Evolutionary conservation across 495 filamentous ascomycete genomes (phyloP), one percentile per base, ranked within the genome.

Genomic region (Massariosphaeria phaeospora): DNA sequence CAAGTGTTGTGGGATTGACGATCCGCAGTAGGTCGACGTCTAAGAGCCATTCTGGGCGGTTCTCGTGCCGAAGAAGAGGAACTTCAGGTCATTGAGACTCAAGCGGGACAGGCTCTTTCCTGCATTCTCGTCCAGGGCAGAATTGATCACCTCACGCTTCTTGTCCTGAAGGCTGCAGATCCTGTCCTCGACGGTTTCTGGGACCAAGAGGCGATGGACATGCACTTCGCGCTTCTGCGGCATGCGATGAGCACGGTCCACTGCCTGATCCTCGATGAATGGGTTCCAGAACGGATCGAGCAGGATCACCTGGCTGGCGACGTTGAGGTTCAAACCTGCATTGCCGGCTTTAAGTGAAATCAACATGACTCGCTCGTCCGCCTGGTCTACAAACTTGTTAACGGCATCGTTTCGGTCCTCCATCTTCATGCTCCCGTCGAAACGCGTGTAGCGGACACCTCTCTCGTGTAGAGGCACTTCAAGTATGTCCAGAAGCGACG

Each of bases 201-300:
- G 57, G 23, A 95, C 79, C 3, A 96, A 69, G 20, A 97, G 75
- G 3, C 87, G 84, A 67, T 96, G 88, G 7, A 96, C 83, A 48
- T 80, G 76, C 4, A 97, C 91, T 12, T 79, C 70, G 0, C 76
- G 75, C 56, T 74, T 74, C 74, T 97, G 91, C 12, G 90, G 91
- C 50, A 97, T 88, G 3, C 91, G 85, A 66, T 97, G 86, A 2
- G 91, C 88, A 31, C 91, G 88, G 69, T 96, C 93, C 49, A 97
- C 84, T 1, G 91, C 91, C 68, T 97, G 91, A 61, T 91, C 88
- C 71, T 97, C 91, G 23, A 95, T 85, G 66, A 85, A 96, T 0
- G 91, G 90, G 55, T 97, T 97, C 88, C 93, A 97, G 73, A 95
- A 96, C 0, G 91, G 91, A 60, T 97, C 91, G 50, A 94, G 80